Evolutionary conservation across 73 alveolate species (phyloP).

Genomic region (Paramecium tetraurelia): DNA sequence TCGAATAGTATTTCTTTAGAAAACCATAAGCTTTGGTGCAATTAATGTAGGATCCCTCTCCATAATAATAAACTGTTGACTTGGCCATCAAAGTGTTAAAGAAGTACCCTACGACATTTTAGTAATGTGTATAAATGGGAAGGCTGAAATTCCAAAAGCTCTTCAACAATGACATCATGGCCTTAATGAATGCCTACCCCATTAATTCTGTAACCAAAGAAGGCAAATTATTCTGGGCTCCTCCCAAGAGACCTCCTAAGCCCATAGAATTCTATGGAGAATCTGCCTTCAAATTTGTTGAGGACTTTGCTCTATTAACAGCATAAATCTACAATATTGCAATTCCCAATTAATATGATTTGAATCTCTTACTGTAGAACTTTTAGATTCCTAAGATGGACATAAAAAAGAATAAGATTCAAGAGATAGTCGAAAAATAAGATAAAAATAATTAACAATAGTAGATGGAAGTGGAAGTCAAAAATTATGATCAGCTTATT

Average conservation of each 20-base stretch:
- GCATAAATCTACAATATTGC: slow-evolving; percentile 79
- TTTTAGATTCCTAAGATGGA: slow-evolving; percentile 63
- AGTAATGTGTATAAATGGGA: slow-evolving; percentile 76
- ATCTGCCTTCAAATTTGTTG: slow-evolving; percentile 74
- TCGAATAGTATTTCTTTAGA: slow-evolving; percentile 78
- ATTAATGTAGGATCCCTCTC: slow-evolving; percentile 70
- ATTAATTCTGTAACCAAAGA: slow-evolving; percentile 84
- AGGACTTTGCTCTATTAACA: slow-evolving; percentile 76
- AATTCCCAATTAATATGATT: slow-evolving; percentile 59
- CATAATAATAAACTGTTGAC: slow-evolving; percentile 74
- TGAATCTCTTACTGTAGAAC: neutral
- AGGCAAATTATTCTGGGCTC: slow-evolving; percentile 96
- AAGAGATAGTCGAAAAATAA: slow-evolving; percentile 67
- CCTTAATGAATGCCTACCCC: slow-evolving; percentile 83
- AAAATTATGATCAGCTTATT: slow-evolving; percentile 58
- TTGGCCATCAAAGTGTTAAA: slow-evolving; percentile 71
- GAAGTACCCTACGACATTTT: slow-evolving; percentile 71
- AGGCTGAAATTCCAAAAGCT: slow-evolving; percentile 69
- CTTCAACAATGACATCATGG: slow-evolving; percentile 68
- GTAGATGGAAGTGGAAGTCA: slow-evolving; percentile 62
- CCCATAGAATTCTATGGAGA: slow-evolving; percentile 67
- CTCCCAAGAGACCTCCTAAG: slow-evolving; percentile 92
- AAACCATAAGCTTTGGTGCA: slow-evolving; percentile 75
- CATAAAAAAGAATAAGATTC: slow-evolving; percentile 67
- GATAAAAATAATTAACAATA: slow-evolving; percentile 67